These are phyloP conservation scores for Ustilago loliicola DNA, from an alignment of 1,284 basidiomycete genomes.

Conservation along the genomic window DNA sequence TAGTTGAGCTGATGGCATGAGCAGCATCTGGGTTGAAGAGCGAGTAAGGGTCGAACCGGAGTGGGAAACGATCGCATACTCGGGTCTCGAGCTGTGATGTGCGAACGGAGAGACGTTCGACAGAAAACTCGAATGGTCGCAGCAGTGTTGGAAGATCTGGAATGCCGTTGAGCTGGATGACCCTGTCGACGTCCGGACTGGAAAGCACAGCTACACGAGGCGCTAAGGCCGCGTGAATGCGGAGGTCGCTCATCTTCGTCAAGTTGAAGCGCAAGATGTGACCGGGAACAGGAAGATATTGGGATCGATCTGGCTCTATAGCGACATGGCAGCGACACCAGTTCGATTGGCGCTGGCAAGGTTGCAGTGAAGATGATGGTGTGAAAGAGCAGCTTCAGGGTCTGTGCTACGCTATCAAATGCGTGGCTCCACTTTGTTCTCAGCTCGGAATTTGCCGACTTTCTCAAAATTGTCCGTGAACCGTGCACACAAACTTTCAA, in stretches of 20 bases:
- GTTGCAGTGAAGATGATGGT: neutral
- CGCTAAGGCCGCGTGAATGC: conserved; percentile 60
- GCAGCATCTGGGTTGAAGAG: conserved; percentile 46
- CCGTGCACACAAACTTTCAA: conserved; percentile 14
- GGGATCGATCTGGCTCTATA: neutral
- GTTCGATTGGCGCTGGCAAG: neutral
- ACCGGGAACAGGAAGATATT: neutral
- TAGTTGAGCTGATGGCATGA: conserved; percentile 14
- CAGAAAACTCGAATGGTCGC: conserved; percentile 61
- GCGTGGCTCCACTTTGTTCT: neutral
- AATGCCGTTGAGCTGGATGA: conserved; percentile 52
- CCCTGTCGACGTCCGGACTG: conserved; percentile 58
- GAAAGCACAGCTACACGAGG: conserved; percentile 65
- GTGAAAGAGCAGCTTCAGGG: conserved; percentile 12
- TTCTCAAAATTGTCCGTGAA: conserved; percentile 13
- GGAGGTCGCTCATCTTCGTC: conserved; percentile 39
- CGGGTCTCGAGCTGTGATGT: conserved; percentile 66
- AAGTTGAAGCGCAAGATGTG: neutral
- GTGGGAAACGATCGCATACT: conserved; percentile 55
- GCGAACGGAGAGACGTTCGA: conserved; percentile 56
- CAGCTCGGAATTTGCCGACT: conserved; percentile 3
- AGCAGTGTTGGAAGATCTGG: conserved; percentile 58
- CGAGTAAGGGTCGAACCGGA: conserved; percentile 61
- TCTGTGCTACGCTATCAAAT: neutral
- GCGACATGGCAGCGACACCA: neutral